A percentile compares a stretch with the other conserved stretches of the same genome.
Conservation (phyloP, 768 basidiomycete species). For the Lactarius tabidus region DNA sequence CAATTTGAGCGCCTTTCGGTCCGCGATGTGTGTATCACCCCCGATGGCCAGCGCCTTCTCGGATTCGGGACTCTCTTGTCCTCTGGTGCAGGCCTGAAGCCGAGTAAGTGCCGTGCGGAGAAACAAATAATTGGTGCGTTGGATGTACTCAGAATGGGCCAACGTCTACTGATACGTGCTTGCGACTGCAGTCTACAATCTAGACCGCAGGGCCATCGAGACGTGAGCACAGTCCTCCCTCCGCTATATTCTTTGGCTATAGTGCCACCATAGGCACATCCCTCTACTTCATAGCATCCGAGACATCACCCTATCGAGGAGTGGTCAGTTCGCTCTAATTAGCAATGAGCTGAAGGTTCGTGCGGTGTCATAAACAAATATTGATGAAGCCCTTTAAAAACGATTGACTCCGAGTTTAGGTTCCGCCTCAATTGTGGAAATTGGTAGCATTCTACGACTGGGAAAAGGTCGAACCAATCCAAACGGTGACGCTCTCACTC, state of each 20-base stretch:
- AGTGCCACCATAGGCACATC: conserved; percentile 47
- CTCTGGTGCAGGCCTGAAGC: conserved; percentile 58
- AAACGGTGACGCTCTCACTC: conserved; percentile 31
- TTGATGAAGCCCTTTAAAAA: neutral
- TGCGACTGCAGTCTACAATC: conserved; percentile 53
- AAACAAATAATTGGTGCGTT: conserved; percentile 67
- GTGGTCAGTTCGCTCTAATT: conserved; percentile 62
- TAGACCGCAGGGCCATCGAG: conserved; percentile 59
- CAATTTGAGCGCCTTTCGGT: conserved; percentile 58
- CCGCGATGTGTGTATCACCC: conserved; percentile 68
- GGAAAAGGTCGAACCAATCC: conserved; percentile 35
- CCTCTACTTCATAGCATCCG: conserved; percentile 71
- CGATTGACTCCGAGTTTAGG: conserved; percentile 36
- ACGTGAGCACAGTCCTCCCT: conserved; percentile 42
- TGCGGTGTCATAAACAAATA: neutral
- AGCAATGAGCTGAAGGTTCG: conserved; percentile 70
- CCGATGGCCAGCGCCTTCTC: conserved; percentile 56
- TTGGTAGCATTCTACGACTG: conserved; percentile 60
- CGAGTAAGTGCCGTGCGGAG: conserved; percentile 67
- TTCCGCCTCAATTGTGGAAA: conserved; percentile 75
- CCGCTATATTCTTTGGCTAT: conserved; percentile 9
- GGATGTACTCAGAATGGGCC: too few relatives aligned
- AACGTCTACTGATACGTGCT: neutral
- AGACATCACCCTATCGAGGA: conserved; percentile 63
- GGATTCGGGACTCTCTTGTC: conserved; percentile 64